Conservation (phyloP, 148 eudicot species). For the Vaccinium darrowii region DNA sequence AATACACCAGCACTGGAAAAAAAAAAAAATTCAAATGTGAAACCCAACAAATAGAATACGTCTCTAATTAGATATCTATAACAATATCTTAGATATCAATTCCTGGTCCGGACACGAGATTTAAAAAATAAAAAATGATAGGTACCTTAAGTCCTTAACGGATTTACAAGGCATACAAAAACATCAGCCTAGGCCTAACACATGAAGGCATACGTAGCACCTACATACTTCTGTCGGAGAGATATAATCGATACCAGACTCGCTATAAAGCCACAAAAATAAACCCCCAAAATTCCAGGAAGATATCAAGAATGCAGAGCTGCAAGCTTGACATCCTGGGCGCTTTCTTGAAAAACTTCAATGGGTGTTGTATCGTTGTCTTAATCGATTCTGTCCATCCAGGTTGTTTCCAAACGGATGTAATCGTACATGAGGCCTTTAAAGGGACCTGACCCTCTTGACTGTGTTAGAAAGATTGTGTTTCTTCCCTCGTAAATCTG, state of each 20-base stretch:
- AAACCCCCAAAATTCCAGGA: background rate
- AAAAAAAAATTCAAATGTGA: background rate
- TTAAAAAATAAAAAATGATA: background rate
- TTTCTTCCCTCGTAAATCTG: constrained; percentile 26
- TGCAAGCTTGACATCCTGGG: background rate
- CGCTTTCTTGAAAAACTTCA: background rate
- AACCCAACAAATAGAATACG: background rate
- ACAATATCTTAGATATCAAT: too few species aligned
- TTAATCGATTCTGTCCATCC: background rate
- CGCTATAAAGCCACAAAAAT: background rate
- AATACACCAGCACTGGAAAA: too few species aligned
- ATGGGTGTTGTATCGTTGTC: background rate
- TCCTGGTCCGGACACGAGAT: background rate
- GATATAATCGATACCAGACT: background rate
- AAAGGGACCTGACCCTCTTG: constrained; percentile 13
- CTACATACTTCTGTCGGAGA: background rate
- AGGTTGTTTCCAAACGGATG: constrained; percentile 12
- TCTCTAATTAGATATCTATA: too few species aligned
- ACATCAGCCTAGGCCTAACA: background rate
- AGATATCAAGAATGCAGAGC: background rate
- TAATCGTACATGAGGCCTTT: constrained; percentile 26
- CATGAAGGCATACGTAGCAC: background rate
- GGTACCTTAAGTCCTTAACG: background rate
- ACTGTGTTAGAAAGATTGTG: constrained; percentile 24
- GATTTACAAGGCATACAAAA: background rate